Conservation (phyloP, 139 green algal species). For the Volvox reticuliferus region DNA sequence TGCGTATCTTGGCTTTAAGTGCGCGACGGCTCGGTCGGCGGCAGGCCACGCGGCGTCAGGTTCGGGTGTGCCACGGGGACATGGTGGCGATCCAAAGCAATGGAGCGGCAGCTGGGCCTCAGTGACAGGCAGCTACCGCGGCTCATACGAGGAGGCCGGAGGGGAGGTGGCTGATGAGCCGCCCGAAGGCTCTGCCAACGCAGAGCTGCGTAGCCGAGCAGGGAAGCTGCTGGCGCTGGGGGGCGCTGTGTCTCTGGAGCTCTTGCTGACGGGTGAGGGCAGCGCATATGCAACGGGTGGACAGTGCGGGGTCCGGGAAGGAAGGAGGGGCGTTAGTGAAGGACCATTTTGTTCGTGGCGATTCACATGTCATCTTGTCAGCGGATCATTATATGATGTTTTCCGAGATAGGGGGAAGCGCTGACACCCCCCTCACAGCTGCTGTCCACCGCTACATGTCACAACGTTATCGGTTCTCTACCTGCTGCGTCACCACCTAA, state of each 20-base stretch:
- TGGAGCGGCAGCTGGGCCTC: not conserved
- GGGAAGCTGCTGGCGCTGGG: constrained; percentile 23
- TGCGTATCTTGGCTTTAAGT: no score
- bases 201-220: not conserved
- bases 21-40: no score
- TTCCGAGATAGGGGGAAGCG: no score
- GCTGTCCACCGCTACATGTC: not conserved
- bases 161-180: not conserved
- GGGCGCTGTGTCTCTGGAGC: constrained; percentile 35
- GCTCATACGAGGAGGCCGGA: not conserved
- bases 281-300: not conserved
- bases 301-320: not conserved
- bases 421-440: no score
- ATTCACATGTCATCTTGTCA: no score
- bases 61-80: no score
- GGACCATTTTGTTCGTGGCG: not conserved
- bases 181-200: not conserved
- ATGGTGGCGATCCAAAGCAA: not conserved
- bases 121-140: constrained; percentile 1
- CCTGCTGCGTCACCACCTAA: no score
- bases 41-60: no score
- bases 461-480: not conserved
- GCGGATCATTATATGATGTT: no score
- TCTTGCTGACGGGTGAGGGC: constrained; percentile 48
- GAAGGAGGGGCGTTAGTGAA: not conserved